Evolutionary conservation across 2,329 filamentous ascomycete species (phyloP), one percentile per base, ranked within the genome.

Genomic region (Cladophialophora immunda): DNA sequence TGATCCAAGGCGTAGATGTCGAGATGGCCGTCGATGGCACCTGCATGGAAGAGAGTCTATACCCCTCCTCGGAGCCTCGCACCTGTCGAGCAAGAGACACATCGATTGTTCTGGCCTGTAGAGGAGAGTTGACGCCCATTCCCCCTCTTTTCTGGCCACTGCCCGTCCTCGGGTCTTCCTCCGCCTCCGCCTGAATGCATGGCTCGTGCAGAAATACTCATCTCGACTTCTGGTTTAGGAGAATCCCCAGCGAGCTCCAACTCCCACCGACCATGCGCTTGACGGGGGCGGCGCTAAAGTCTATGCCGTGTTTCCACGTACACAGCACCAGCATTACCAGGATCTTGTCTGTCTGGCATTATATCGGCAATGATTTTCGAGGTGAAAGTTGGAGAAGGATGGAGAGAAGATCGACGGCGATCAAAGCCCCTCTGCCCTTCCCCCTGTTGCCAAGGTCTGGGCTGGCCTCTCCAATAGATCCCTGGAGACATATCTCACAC

Each of bases 351-450:
- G 8, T 45, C 5, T 19, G 30, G 41, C 7, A 36, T 50, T 25
- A 15, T 47, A 17, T 53, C 47, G 58, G 58, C 58, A 61, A 61
- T 52, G 58, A 61, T 36, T 32, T 52, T 30, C 30, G 19, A 52
- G 41, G 45, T 25, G 30, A 27, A 19, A 53, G 41, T 61, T 61
- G 58, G 58, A 53, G 45, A 53, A 36, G 34, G 27, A 34, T 55
- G 45, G 45, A 25, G 45, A 50, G 45, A 50, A 50, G 45, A 50
- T 50, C 45, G 45, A 50, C 45, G 45, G 45, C 3, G 45, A 41
- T 19, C 6, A 50, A 25, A 11, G 13, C 36, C 36, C 19, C 41
- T 25, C 25, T 9, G 19, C 19, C 38, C 15, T 1, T 13, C 36
- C 9, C 36, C 15, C 15, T 38, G 38, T 22, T 17, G 41, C 41